Conservation (phyloP, 345 rosid species). For the Populus deltoides region DNA sequence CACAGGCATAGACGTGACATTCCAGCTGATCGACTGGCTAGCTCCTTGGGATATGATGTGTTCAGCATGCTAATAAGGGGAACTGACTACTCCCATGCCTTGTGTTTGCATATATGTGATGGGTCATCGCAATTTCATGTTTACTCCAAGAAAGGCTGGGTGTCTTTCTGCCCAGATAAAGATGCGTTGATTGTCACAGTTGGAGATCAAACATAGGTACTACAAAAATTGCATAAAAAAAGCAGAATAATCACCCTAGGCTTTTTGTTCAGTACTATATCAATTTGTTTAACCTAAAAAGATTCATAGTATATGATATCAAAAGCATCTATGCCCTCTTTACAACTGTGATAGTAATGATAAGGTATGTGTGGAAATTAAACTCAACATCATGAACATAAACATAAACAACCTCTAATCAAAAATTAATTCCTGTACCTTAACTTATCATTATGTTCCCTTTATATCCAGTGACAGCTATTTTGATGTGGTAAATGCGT, state of each 20-base stretch:
- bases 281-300: not conserved
- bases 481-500: too few relatives aligned
- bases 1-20: constrained; percentile 38
- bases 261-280: too few relatives aligned
- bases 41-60: constrained; percentile 53
- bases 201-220: constrained; percentile 73
- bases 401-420: too few relatives aligned
- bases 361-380: not conserved
- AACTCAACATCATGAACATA: not conserved
- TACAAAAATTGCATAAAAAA: not conserved
- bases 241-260: not conserved
- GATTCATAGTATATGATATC: not conserved
- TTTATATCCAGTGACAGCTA: too few relatives aligned
- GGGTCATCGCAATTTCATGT: constrained; percentile 63
- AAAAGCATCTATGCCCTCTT: not conserved
- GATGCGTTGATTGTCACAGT: constrained; percentile 64
- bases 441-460: too few relatives aligned
- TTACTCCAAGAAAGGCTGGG: constrained; percentile 89
- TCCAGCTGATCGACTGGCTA: constrained; percentile 21
- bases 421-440: too few relatives aligned
- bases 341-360: constrained; percentile 19
- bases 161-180: constrained; percentile 59
- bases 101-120: constrained; percentile 53
- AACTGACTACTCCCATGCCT: constrained; percentile 65
- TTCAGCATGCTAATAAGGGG: constrained; percentile 75